These are phyloP conservation scores for Chrysoporthe puriensis DNA, from an alignment of 2,329 filamentous ascomycete genomes.

Conservation along the genomic window DNA sequence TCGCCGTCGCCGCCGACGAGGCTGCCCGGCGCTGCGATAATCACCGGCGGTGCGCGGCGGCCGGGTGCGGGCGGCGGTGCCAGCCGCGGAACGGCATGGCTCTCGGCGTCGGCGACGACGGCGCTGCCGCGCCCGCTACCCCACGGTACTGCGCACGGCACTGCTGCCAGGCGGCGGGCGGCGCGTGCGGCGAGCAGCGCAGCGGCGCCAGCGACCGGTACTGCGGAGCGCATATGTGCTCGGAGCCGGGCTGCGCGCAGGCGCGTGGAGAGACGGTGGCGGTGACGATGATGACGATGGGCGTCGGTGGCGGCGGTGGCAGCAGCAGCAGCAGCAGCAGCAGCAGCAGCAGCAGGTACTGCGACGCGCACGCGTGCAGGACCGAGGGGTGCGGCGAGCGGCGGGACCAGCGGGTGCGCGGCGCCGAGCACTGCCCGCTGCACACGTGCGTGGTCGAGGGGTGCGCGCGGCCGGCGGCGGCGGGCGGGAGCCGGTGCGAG, in stretches of 20 bases:
- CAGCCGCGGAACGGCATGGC: constrained; percentile 9
- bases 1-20: constrained; percentile 5
- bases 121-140: constrained; percentile 1
- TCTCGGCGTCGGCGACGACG: constrained; percentile 8
- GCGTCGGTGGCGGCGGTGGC: constrained; percentile 3
- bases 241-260: constrained; percentile 12
- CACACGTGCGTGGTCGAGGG: constrained; percentile 21
- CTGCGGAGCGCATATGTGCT: constrained; percentile 20
- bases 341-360: constrained; percentile 2
- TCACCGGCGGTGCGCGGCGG: constrained; percentile 27
- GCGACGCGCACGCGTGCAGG: constrained; percentile 19
- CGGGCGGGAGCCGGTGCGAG: constrained; percentile 16
- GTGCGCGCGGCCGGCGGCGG: constrained; percentile 10
- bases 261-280: neutral
- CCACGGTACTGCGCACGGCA: constrained; percentile 28
- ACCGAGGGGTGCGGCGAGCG: constrained; percentile 19
- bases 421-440: constrained; percentile 17
- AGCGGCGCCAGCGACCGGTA: neutral
- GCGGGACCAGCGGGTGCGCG: constrained; percentile 18
- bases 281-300: no score
- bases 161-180: constrained; percentile 24
- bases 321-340: neutral
- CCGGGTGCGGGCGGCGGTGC: constrained; percentile 26
- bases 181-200: constrained; percentile 16
- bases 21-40: constrained; percentile 24